A percentile compares a stretch with the other conserved stretches of the same genome.
phyloP scores from a whole-genome alignment of 305 asterid species.

The Fraxinus nigra region DNA sequence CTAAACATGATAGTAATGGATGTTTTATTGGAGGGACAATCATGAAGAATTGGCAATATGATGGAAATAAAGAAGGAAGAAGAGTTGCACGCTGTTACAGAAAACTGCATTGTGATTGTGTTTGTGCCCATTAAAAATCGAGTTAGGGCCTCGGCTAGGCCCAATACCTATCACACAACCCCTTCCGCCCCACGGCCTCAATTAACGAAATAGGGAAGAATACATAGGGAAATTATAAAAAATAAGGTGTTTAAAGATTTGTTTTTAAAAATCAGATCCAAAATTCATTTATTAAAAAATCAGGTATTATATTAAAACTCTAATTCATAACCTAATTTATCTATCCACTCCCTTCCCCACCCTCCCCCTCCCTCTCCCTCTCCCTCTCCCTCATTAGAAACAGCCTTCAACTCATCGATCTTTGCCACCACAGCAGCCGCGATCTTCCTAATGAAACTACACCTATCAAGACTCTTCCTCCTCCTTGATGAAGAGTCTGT shows the following conservation, averaged over 20 bases:
- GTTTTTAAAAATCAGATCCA: no score
- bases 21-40: background rate
- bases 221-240: no score
- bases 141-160: background rate
- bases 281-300: no score
- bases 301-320: no score
- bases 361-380: no score
- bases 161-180: background rate
- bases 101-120: background rate
- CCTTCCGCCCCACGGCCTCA: no score
- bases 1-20: background rate
- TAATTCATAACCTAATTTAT: no score
- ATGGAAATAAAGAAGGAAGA: background rate
- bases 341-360: no score
- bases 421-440: constrained; percentile 89
- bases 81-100: no score
- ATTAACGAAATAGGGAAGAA: background rate
- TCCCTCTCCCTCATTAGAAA: constrained; percentile 27
- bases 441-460: constrained; percentile 73
- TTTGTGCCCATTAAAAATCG: background rate
- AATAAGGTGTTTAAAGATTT: no score
- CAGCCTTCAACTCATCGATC: constrained; percentile 65
- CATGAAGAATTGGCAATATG: background rate
- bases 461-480: constrained; percentile 94
- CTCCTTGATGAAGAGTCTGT: constrained; percentile 76